Percentiles rank a stretch among this genome's conserved stretches.
phyloP scores from a whole-genome alignment of 495 filamentous ascomycete species.

The Physcia stellaris region DNA sequence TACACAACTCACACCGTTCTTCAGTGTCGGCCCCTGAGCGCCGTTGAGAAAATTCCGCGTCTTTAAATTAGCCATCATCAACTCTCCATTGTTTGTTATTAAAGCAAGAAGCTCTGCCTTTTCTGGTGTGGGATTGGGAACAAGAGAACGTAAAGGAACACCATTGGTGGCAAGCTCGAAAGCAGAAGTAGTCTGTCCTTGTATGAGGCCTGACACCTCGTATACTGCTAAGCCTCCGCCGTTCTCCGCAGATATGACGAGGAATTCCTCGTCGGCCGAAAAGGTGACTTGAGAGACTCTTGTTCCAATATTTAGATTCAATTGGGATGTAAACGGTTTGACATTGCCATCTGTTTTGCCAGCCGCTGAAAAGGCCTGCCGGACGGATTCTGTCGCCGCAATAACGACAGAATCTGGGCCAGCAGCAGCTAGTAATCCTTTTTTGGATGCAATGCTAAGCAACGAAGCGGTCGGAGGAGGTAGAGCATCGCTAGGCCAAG shows the following conservation, averaged over 20 bases:
- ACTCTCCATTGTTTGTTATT: constrained; percentile 64
- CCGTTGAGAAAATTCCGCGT: constrained; percentile 45
- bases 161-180: constrained; percentile 70
- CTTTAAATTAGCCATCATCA: constrained; percentile 71
- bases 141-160: constrained; percentile 55
- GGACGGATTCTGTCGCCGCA: constrained; percentile 61
- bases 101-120: constrained; percentile 54
- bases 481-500: constrained; percentile 59
- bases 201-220: constrained; percentile 48
- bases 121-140: constrained; percentile 67
- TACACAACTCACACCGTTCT: constrained; percentile 64
- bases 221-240: constrained; percentile 78
- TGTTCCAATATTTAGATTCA: constrained; percentile 55
- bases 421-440: constrained; percentile 76
- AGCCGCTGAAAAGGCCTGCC: constrained; percentile 54
- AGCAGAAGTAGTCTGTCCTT: constrained; percentile 48
- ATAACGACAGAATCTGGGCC: constrained; percentile 67
- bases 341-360: constrained; percentile 46
- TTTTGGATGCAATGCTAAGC: constrained; percentile 64
- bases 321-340: constrained; percentile 59
- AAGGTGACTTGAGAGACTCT: constrained; percentile 84
- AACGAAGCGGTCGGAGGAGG: constrained; percentile 78
- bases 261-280: constrained; percentile 66
- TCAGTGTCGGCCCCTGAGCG: constrained; percentile 50
- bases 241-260: constrained; percentile 71